Evolutionary conservation across 805 yeast genomes (phyloP).

Genomic region (Starmerella riodocensis): DNA sequence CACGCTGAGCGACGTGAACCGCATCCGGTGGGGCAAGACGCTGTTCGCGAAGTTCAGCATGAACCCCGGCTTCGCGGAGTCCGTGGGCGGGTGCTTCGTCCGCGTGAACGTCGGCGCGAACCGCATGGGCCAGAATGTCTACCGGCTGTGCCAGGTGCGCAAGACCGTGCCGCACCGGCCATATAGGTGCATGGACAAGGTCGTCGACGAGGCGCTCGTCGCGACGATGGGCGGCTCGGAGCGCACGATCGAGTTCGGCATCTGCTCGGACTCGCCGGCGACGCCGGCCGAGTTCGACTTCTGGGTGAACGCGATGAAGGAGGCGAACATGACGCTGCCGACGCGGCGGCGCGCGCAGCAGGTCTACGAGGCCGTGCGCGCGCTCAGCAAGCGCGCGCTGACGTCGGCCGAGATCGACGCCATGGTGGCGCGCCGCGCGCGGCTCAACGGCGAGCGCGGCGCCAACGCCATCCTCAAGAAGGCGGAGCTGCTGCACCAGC

Average conservation of each 20-base stretch:
- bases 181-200: conserved; percentile 38
- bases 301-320: conserved; percentile 48
- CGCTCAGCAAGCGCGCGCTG: conserved; percentile 51
- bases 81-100: conserved; percentile 62
- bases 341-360: conserved; percentile 48
- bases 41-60: conserved; percentile 62
- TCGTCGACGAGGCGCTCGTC: conserved; percentile 45
- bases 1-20: conserved; percentile 52
- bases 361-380: conserved; percentile 49
- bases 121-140: conserved; percentile 48
- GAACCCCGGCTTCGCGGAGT: conserved; percentile 65
- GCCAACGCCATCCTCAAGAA: conserved; percentile 67
- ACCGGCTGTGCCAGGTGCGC: conserved; percentile 73
- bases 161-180: conserved; percentile 40
- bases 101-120: conserved; percentile 70
- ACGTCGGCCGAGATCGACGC: conserved; percentile 61
- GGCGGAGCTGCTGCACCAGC: conserved; percentile 55
- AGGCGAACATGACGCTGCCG: conserved; percentile 47
- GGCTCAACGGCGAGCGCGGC: conserved; percentile 46
- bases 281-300: conserved; percentile 58
- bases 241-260: conserved; percentile 62
- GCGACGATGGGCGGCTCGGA: conserved; percentile 74
- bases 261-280: conserved; percentile 66
- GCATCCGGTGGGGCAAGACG: conserved; percentile 63
- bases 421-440: conserved; percentile 61